A percentile compares a stretch with the other conserved stretches of the same genome.
phyloP scores from a whole-genome alignment of 306 rosid genomes.

The Boehmeria nivea region DNA sequence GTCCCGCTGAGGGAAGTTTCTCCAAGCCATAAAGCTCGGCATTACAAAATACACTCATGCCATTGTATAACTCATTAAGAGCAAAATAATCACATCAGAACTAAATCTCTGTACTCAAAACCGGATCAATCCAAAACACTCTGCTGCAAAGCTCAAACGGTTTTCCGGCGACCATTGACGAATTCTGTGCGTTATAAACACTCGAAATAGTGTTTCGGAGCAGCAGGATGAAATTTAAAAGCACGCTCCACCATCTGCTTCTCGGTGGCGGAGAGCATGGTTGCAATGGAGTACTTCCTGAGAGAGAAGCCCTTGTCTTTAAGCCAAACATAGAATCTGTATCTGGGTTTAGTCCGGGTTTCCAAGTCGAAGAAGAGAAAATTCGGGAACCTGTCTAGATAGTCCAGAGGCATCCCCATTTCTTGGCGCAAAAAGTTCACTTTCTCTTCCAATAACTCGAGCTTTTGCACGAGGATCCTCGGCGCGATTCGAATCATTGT shows the following conservation, averaged over 20 bases:
- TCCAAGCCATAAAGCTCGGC: no score
- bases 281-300: neutral
- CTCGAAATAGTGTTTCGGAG: constrained; percentile 46
- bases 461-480: constrained; percentile 39
- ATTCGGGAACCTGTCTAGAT: constrained; percentile 43
- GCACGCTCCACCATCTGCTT: neutral
- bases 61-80: no score
- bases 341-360: constrained; percentile 68
- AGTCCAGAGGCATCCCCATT: constrained; percentile 43
- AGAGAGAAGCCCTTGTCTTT: constrained; percentile 43
- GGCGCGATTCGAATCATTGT: constrained; percentile 42
- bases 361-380: constrained; percentile 57
- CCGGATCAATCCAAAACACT: no score
- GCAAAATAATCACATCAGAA: no score
- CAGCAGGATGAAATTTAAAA: neutral
- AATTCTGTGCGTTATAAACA: constrained; percentile 17
- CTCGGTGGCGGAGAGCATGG: neutral
- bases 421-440: constrained; percentile 45
- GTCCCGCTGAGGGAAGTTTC: no score
- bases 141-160: no score
- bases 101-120: no score
- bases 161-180: no score
- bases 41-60: no score
- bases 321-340: constrained; percentile 56
- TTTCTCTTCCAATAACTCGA: constrained; percentile 42